A percentile compares a stretch with the other conserved stretches of the same genome.
These are phyloP conservation scores for Phytophthora sp. DNA, from an alignment of 352 stramenopile species.

Conservation along the genomic window DNA sequence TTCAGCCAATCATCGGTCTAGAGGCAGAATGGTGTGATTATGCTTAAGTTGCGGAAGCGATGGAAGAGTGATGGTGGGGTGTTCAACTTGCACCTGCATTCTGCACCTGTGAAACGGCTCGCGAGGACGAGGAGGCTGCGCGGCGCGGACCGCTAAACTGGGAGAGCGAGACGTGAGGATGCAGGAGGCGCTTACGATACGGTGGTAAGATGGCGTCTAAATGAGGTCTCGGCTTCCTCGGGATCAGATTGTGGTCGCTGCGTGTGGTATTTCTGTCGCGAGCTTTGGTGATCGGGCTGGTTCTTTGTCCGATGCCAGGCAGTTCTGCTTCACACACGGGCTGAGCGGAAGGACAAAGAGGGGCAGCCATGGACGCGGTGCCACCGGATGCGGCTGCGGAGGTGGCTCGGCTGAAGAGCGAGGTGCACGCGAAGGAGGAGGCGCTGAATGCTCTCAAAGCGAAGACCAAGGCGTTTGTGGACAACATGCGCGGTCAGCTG, in stretches of 20 bases:
- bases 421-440: constrained; percentile 77
- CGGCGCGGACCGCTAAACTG: constrained; percentile 27
- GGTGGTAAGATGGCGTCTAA: constrained; percentile 23
- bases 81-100: too few species aligned
- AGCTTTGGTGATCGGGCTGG: not conserved
- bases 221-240: constrained; percentile 13
- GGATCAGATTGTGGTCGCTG: constrained; percentile 8
- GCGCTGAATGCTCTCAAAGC: constrained; percentile 83
- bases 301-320: not conserved
- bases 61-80: too few species aligned
- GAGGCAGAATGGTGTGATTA: too few species aligned
- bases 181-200: not conserved
- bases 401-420: constrained; percentile 57
- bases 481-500: constrained; percentile 76
- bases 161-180: not conserved
- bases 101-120: too few species aligned
- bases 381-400: constrained; percentile 46
- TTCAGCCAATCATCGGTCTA: too few species aligned
- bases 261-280: constrained; percentile 31
- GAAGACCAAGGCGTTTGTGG: constrained; percentile 86
- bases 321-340: constrained; percentile 28
- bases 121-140: constrained; percentile 25
- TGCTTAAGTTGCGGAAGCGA: too few species aligned
- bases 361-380: not conserved
- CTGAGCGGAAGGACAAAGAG: constrained; percentile 8